Percentiles rank a stretch among this genome's conserved stretches.
These are phyloP conservation scores for Nannizziopsis arthrosporioides DNA, from an alignment of 2,329 filamentous ascomycete genomes.

Conservation along the genomic window DNA sequence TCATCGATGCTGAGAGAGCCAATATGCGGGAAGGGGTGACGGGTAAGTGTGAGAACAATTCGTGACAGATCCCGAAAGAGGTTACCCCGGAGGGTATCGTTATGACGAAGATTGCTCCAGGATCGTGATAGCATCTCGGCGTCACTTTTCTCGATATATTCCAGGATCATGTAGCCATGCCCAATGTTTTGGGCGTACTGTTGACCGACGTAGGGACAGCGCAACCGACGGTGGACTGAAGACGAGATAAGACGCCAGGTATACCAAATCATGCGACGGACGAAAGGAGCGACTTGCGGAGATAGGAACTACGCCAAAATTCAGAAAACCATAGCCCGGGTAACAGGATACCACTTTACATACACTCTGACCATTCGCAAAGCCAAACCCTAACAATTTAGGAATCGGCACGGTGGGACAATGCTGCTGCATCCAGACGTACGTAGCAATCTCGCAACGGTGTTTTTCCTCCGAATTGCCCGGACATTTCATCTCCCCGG, in stretches of 20 bases:
- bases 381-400: conserved; percentile 12
- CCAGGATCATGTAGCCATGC: conserved; percentile 17
- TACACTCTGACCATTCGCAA: conserved; percentile 19
- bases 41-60: conserved; percentile 16
- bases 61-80: conserved; percentile 17
- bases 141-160: conserved; percentile 16
- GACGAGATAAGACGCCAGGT: neutral
- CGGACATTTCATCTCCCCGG: conserved; percentile 5
- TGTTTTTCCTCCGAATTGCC: conserved; percentile 13
- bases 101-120: conserved; percentile 14
- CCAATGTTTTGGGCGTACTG: neutral
- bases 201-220: neutral
- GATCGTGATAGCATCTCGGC: conserved; percentile 20
- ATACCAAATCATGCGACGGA: neutral
- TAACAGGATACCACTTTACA: neutral
- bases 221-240: neutral
- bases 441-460: conserved; percentile 15
- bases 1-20: conserved; percentile 26
- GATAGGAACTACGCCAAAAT: neutral
- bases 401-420: conserved; percentile 14
- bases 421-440: conserved; percentile 12
- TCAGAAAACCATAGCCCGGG: neutral
- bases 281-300: neutral
- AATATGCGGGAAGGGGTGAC: conserved; percentile 23
- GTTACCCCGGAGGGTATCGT: conserved; percentile 15